These are phyloP conservation scores for Diplocarpon rosae DNA, from an alignment of 2,329 filamentous ascomycete genomes.

Conservation along the genomic window DNA sequence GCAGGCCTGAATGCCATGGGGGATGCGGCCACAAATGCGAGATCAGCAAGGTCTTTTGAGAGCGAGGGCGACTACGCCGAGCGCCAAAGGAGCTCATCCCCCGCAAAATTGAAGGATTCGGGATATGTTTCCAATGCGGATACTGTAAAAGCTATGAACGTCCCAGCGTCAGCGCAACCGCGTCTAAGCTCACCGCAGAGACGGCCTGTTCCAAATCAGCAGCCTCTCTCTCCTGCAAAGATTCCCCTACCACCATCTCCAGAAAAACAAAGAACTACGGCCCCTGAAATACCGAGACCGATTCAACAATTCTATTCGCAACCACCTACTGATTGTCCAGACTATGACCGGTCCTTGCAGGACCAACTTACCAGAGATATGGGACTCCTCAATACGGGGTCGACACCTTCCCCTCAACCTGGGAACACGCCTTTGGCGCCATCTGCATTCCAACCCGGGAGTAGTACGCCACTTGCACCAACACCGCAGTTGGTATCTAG, in stretches of 20 bases:
- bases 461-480: conserved; percentile 11
- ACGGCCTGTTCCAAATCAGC: conserved; percentile 36
- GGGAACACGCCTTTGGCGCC: conserved; percentile 14
- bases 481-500: conserved; percentile 11
- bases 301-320: conserved; percentile 34
- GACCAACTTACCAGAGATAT: conserved; percentile 55
- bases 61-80: conserved; percentile 41
- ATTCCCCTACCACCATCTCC: conserved; percentile 51
- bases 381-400: conserved; percentile 40
- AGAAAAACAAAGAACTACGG: conserved; percentile 32
- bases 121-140: conserved; percentile 31
- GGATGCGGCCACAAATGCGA: conserved; percentile 68
- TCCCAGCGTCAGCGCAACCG: conserved; percentile 33
- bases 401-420: conserved; percentile 20
- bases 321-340: conserved; percentile 39
- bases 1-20: conserved; percentile 63
- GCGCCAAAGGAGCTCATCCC: conserved; percentile 38
- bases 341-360: conserved; percentile 50
- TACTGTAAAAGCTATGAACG: conserved; percentile 41
- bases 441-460: conserved; percentile 16
- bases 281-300: conserved; percentile 38
- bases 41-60: conserved; percentile 45
- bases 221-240: conserved; percentile 42
- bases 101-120: conserved; percentile 38
- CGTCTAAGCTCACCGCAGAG: conserved; percentile 50